Conservation (phyloP, 129 eudicot species). For the Ambrosia artemisiifolia region DNA sequence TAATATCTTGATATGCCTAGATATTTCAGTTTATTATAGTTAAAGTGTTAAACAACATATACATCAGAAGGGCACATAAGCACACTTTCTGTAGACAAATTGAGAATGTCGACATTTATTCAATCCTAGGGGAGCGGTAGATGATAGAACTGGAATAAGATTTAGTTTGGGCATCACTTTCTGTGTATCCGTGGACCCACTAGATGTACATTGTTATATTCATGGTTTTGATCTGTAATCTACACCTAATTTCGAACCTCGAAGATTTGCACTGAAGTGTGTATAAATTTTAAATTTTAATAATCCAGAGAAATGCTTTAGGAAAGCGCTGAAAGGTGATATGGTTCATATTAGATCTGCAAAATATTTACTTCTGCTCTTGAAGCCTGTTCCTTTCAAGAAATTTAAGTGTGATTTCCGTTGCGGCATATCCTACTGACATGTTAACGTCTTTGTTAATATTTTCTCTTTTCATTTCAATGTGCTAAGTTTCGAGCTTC, state of each 20-base stretch:
- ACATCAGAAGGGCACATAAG: not conserved
- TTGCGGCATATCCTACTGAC: slow-evolving; percentile 2
- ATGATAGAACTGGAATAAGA: not conserved
- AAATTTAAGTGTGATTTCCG: not conserved
- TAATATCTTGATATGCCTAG: not conserved
- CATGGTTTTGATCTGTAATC: not conserved
- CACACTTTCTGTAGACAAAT: no score
- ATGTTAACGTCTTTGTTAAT: not conserved
- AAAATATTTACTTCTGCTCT: not conserved
- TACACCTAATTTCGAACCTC: not conserved
- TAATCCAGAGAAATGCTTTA: not conserved
- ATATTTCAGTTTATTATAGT: not conserved
- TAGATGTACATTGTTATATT: slow-evolving; percentile 2
- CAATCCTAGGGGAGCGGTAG: slow-evolving; percentile 1
- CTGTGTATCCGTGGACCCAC: not conserved
- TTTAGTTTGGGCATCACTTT: slow-evolving; percentile 15
- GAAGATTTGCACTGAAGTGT: not conserved
- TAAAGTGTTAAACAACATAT: not conserved
- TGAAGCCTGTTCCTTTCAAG: not conserved
- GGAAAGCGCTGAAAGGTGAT: not conserved
- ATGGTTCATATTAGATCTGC: not conserved
- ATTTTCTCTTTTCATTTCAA: not conserved
- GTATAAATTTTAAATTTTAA: not conserved
- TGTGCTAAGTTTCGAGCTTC: not conserved
- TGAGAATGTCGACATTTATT: slow-evolving; percentile 6